Conservation (phyloP, 2,329 filamentous ascomycete genomes). For the Exophiala dermatitidis region DNA sequence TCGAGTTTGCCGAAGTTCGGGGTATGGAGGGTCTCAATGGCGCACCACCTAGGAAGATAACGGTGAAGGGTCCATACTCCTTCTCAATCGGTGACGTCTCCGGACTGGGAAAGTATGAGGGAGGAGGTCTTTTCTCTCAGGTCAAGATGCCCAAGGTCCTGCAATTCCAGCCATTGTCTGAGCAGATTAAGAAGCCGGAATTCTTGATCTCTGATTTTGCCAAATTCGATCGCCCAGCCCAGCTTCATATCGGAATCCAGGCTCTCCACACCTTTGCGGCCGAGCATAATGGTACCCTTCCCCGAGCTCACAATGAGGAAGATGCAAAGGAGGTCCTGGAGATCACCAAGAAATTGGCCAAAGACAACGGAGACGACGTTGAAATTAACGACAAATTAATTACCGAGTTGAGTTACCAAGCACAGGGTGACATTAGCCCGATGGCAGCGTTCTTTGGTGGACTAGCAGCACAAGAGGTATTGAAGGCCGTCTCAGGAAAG, state of each 20-base stretch:
- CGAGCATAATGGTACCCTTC: constrained; percentile 62
- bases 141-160: constrained; percentile 97
- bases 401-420: constrained; percentile 90
- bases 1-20: constrained; percentile 87
- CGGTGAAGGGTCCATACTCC: constrained; percentile 91
- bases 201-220: constrained; percentile 90
- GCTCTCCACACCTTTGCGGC: constrained; percentile 81
- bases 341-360: constrained; percentile 66
- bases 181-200: constrained; percentile 77
- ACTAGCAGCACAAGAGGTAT: constrained; percentile 83
- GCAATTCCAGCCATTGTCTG: constrained; percentile 74
- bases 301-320: constrained; percentile 72
- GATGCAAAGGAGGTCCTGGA: constrained; percentile 74
- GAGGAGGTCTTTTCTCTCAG: constrained; percentile 84
- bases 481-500: constrained; percentile 96
- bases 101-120: constrained; percentile 75
- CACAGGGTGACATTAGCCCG: constrained; percentile 78
- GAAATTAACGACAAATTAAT: constrained; percentile 90
- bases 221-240: constrained; percentile 90
- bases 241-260: constrained; percentile 88
- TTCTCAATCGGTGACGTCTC: constrained; percentile 95
- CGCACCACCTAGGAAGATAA: constrained; percentile 77
- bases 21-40: constrained; percentile 86
- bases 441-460: constrained; percentile 96
- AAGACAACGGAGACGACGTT: constrained; percentile 59